Evolutionary conservation across 1,284 basidiomycete genomes (phyloP).

Genomic region (Austroboletus novae-zelandiae): DNA sequence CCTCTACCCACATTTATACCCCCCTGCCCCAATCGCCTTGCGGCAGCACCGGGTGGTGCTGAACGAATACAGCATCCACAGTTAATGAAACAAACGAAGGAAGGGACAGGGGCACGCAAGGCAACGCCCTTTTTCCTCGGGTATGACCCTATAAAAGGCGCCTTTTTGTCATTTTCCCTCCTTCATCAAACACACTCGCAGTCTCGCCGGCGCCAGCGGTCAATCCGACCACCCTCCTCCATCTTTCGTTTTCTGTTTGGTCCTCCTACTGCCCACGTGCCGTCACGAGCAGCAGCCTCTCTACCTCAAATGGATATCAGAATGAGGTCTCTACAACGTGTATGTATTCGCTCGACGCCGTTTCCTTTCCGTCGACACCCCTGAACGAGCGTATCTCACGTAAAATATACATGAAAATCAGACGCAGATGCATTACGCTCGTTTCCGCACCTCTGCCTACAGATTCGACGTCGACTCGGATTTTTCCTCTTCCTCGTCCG

Average conservation of each 20-base stretch:
- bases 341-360: conserved; percentile 3
- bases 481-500: conserved; percentile 24
- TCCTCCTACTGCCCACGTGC: background rate
- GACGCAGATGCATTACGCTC: conserved; percentile 10
- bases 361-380: background rate
- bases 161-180: background rate
- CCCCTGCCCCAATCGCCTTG: conserved; percentile 23
- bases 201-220: background rate
- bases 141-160: conserved; percentile 15
- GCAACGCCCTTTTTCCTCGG: conserved; percentile 11
- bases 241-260: background rate
- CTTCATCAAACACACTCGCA: conserved; percentile 1
- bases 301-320: conserved; percentile 11
- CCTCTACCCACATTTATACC: background rate
- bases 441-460: conserved; percentile 13
- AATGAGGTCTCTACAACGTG: conserved; percentile 11
- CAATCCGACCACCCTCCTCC: background rate
- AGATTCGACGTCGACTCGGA: conserved; percentile 27
- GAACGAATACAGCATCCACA: conserved; percentile 1
- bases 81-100: conserved; percentile 6
- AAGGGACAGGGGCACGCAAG: background rate
- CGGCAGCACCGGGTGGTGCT: conserved; percentile 2
- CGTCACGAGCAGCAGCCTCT: background rate
- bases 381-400: background rate
- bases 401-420: background rate